phyloP scores from a whole-genome alignment of 371 early-diverging fungal genomes.

The Mortierella sp. region DNA sequence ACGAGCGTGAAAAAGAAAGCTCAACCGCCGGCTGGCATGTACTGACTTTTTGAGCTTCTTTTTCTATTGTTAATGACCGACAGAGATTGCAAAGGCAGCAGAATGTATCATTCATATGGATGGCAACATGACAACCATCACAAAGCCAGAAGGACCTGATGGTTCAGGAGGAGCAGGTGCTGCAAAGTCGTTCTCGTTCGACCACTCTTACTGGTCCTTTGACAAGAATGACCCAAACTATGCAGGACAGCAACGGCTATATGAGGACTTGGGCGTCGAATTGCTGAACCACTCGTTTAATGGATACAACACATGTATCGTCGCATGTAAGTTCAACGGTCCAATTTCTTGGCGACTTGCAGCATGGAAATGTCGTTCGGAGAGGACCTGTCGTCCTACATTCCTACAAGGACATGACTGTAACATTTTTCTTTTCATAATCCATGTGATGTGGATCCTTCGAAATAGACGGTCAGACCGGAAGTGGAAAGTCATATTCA shows the following conservation, averaged over 20 bases:
- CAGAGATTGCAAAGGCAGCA: conserved; percentile 77
- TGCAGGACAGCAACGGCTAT: conserved; percentile 85
- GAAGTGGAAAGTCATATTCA: conserved; percentile 88
- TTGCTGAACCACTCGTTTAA: conserved; percentile 89
- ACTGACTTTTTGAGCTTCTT: neutral
- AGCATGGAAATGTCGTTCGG: neutral
- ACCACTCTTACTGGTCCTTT: conserved; percentile 89
- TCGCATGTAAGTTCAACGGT: conserved; percentile 77
- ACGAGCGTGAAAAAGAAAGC: neutral
- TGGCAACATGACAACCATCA: conserved; percentile 78
- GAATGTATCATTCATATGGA: conserved; percentile 77
- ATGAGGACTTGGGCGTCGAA: conserved; percentile 81
- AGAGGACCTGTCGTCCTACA: neutral
- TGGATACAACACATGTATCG: conserved; percentile 92
- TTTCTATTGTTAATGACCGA: neutral
- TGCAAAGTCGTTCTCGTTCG: conserved; percentile 83
- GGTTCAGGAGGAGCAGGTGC: conserved; percentile 29
- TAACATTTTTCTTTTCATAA: neutral
- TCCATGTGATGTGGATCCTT: neutral
- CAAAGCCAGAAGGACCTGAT: conserved; percentile 65
- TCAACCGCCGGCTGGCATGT: neutral
- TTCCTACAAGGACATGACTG: neutral
- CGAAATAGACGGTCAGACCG: conserved; percentile 87
- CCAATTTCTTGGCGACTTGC: neutral
- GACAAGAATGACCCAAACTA: conserved; percentile 74